phyloP scores from a whole-genome alignment of 2,329 filamentous ascomycete genomes.

The Ophiocordyceps polyrhachis-furcata region DNA sequence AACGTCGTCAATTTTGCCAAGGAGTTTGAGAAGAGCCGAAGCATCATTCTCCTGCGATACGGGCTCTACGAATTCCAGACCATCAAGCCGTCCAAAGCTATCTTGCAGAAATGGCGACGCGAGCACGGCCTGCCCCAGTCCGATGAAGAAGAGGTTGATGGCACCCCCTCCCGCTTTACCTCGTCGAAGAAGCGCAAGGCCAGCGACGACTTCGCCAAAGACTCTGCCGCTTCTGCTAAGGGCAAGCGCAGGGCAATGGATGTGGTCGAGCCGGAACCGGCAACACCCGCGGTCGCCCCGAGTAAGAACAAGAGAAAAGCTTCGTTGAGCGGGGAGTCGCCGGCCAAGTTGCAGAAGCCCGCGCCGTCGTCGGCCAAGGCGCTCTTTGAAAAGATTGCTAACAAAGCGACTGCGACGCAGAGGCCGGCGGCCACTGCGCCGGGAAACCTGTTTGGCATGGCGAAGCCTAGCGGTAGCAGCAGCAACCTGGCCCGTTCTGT shows the following conservation, averaged over 20 bases:
- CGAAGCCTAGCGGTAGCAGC: constrained; percentile 18
- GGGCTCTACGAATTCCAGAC: constrained; percentile 46
- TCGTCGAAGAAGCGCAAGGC: constrained; percentile 37
- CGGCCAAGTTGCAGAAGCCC: constrained; percentile 30
- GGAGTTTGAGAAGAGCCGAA: constrained; percentile 45
- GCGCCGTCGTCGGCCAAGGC: constrained; percentile 34
- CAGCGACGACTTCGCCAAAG: constrained; percentile 26
- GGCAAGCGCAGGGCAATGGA: constrained; percentile 32
- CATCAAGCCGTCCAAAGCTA: constrained; percentile 37
- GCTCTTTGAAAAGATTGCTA: constrained; percentile 38
- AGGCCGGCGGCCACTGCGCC: constrained; percentile 12
- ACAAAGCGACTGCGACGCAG: constrained; percentile 18
- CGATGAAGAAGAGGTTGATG: constrained; percentile 21
- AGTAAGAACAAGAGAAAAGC: constrained; percentile 35
- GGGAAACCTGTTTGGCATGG: constrained; percentile 13
- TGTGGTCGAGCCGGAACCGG: constrained; percentile 16
- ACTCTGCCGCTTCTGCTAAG: constrained; percentile 16
- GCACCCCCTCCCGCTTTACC: constrained; percentile 9
- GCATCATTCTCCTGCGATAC: constrained; percentile 41
- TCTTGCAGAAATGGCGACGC: constrained; percentile 38
- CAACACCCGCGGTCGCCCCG: constrained; percentile 10
- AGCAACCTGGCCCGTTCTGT: constrained; percentile 23
- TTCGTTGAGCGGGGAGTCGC: constrained; percentile 25
- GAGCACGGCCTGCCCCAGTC: constrained; percentile 34
- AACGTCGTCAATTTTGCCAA: constrained; percentile 45